These are phyloP conservation scores for Magnaporthiopsis poae DNA, from an alignment of 2,329 filamentous ascomycete species.

Conservation along the genomic window DNA sequence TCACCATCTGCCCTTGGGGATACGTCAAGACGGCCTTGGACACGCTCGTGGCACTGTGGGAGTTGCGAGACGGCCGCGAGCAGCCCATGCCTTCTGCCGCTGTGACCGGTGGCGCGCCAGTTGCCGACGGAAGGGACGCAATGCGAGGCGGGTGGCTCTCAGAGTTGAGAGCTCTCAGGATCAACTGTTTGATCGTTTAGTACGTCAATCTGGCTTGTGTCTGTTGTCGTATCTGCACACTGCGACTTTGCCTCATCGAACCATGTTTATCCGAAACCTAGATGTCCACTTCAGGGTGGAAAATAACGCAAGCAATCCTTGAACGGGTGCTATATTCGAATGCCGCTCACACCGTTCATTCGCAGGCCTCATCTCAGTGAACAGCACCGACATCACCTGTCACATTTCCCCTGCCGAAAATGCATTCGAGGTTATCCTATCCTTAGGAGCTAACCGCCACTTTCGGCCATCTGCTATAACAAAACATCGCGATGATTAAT, in stretches of 20 bases:
- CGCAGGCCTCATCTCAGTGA: too few relatives aligned
- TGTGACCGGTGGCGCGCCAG: not conserved
- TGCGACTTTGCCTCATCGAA: not conserved
- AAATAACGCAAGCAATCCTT: too few relatives aligned
- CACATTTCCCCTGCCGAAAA: too few relatives aligned
- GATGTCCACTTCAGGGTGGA: too few relatives aligned
- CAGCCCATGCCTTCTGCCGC: constrained; percentile 11
- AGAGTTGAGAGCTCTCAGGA: constrained; percentile 29
- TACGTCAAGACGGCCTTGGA: constrained; percentile 38
- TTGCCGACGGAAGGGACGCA: constrained; percentile 14
- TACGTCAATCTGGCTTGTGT: not conserved
- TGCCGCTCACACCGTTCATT: too few relatives aligned
- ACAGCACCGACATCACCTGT: too few relatives aligned
- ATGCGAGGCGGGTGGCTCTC: constrained; percentile 28
- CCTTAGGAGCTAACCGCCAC: too few relatives aligned
- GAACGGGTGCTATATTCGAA: too few relatives aligned
- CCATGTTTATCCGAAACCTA: too few relatives aligned
- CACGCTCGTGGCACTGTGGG: constrained; percentile 35
- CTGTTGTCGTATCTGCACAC: not conserved
- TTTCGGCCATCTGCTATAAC: too few relatives aligned
- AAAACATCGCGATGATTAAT: too few relatives aligned
- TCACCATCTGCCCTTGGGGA: constrained; percentile 31
- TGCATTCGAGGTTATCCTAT: too few relatives aligned
- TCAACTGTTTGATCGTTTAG: constrained; percentile 33
- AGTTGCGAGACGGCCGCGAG: constrained; percentile 21